Conservation (phyloP, 1,284 basidiomycete species). For the Cryptococcus sp. region DNA sequence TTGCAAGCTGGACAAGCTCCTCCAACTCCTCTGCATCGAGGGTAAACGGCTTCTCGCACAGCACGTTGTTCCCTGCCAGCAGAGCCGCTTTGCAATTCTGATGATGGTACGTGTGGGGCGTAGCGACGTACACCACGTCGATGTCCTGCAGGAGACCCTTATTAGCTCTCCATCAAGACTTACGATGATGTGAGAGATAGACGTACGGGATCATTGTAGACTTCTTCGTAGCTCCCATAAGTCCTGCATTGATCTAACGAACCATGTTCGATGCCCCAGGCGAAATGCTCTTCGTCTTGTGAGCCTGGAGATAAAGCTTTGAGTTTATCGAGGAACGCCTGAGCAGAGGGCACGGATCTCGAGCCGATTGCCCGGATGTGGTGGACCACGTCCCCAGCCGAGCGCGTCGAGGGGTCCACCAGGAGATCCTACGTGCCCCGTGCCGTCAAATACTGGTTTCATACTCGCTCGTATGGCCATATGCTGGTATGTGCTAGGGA, state of each 20-base stretch:
- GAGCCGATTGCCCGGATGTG: conserved; percentile 78
- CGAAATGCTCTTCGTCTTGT: conserved; percentile 13
- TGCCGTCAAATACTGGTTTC: not conserved
- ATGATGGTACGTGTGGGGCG: conserved; percentile 81
- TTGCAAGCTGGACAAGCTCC: conserved; percentile 67
- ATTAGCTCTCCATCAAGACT: no score
- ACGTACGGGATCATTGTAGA: conserved; percentile 68
- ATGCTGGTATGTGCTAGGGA: not conserved
- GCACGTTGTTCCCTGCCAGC: conserved; percentile 74
- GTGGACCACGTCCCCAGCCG: conserved; percentile 71
- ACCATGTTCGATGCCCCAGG: conserved; percentile 35
- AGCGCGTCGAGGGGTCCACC: conserved; percentile 55
- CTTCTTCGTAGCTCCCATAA: conserved; percentile 74
- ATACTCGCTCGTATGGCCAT: not conserved
- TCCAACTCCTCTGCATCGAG: conserved; percentile 53
- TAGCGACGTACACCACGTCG: conserved; percentile 75
- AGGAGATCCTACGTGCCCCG: conserved; percentile 31
- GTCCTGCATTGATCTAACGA: conserved; percentile 59
- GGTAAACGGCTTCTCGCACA: conserved; percentile 68
- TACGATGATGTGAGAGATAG: no score
- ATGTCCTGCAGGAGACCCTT: conserved; percentile 69
- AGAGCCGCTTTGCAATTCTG: conserved; percentile 70
- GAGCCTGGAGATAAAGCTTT: conserved; percentile 7
- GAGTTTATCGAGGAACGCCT: conserved; percentile 65
- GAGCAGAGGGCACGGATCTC: conserved; percentile 67